These are phyloP conservation scores for Aaosphaeria arxii DNA, from an alignment of 2,329 filamentous ascomycete genomes.

Conservation along the genomic window DNA sequence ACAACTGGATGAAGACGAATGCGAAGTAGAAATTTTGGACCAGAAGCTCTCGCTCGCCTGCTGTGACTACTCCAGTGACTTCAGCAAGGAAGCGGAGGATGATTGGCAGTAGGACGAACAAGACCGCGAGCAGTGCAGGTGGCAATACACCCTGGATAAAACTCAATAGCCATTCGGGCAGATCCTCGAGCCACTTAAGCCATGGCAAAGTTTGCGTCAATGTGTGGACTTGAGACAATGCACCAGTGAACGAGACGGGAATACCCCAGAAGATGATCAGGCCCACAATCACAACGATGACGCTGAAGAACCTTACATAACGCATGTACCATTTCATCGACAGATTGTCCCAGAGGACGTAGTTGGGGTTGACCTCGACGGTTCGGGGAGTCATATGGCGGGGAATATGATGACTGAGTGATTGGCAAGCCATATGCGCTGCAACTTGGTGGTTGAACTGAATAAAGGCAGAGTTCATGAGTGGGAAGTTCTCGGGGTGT, in stretches of 20 bases:
- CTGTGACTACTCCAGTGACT: slow-evolving; percentile 78
- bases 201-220: slow-evolving; percentile 65
- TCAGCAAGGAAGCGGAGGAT: slow-evolving; percentile 71
- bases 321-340: slow-evolving; percentile 91
- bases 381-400: slow-evolving; percentile 89
- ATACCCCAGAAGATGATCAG: slow-evolving; percentile 90
- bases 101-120: slow-evolving; percentile 78
- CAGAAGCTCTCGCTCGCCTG: slow-evolving; percentile 72
- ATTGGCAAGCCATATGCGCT: slow-evolving; percentile 96
- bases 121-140: slow-evolving; percentile 68
- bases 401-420: slow-evolving; percentile 84
- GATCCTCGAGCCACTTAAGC: slow-evolving; percentile 66
- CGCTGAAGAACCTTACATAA: slow-evolving; percentile 68
- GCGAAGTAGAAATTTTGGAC: slow-evolving; percentile 91
- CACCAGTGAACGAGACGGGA: slow-evolving; percentile 83
- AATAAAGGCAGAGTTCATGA: slow-evolving; percentile 96
- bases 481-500: slow-evolving; percentile 77
- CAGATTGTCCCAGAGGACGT: slow-evolving; percentile 98
- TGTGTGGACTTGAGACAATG: slow-evolving; percentile 72
- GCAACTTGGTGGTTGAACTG: slow-evolving; percentile 98
- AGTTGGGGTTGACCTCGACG: slow-evolving; percentile 89
- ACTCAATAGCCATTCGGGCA: slow-evolving; percentile 60
- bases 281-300: slow-evolving; percentile 63
- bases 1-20: slow-evolving; percentile 93
- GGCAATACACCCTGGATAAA: slow-evolving; percentile 85